These are phyloP conservation scores for Eucalyptus victrix DNA, from an alignment of 345 rosid species.

Conservation along the genomic window DNA sequence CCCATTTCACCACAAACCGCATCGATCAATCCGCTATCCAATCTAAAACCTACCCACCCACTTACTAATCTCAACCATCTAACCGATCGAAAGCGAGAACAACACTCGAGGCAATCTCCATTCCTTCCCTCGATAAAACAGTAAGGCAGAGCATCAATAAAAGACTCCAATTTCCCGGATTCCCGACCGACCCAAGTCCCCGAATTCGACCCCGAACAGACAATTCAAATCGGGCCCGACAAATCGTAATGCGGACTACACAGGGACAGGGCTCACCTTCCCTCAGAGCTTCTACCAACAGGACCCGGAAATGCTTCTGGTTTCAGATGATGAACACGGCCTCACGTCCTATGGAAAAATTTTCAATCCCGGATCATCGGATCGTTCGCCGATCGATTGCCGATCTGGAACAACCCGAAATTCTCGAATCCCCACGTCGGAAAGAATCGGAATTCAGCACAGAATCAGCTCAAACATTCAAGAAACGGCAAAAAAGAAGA, in stretches of 20 bases:
- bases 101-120: background rate
- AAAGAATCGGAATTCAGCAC: background rate
- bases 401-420: background rate
- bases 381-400: background rate
- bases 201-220: background rate
- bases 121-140: background rate
- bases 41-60: background rate
- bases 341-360: background rate
- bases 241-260: slow-evolving; percentile 25
- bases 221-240: background rate
- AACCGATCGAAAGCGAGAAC: background rate
- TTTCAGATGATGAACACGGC: background rate
- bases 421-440: background rate
- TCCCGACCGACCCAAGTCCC: background rate
- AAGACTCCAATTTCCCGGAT: background rate
- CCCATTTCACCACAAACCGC: background rate
- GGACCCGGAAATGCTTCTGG: background rate
- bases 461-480: background rate
- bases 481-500: too few species aligned
- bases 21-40: background rate
- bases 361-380: background rate
- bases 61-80: background rate
- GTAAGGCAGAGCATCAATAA: background rate
- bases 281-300: slow-evolving; percentile 4
- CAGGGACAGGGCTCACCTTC: slow-evolving; percentile 6